phyloP scores from a whole-genome alignment of 2,329 filamentous ascomycete species.

The Mollisiaceae sp. region DNA sequence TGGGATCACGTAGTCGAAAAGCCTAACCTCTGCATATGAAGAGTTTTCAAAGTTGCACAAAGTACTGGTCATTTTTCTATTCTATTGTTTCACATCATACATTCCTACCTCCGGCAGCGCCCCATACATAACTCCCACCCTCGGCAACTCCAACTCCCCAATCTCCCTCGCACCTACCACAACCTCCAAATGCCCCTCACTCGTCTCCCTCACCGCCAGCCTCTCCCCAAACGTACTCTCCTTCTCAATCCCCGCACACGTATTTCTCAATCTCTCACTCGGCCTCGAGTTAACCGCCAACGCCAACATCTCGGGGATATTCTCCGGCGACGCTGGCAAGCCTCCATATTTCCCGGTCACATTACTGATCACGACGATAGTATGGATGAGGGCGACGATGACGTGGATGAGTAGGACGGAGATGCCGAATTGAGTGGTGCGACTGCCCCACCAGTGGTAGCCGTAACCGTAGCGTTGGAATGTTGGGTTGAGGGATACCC shows the following conservation, averaged over 20 bases:
- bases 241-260: constrained; percentile 10
- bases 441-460: constrained; percentile 3
- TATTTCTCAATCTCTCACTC: constrained; percentile 15
- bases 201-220: constrained; percentile 11
- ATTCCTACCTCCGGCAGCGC: neutral
- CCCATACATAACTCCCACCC: constrained; percentile 5
- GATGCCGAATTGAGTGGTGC: constrained; percentile 12
- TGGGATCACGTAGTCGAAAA: too few relatives aligned
- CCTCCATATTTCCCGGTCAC: constrained; percentile 1
- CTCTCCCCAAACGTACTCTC: neutral
- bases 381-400: neutral
- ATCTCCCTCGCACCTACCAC: constrained; percentile 10
- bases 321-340: neutral
- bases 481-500: constrained; percentile 3
- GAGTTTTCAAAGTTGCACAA: too few relatives aligned
- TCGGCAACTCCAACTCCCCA: neutral
- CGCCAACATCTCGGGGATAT: constrained; percentile 11
- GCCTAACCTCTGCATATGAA: too few relatives aligned
- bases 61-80: neutral
- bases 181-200: constrained; percentile 15
- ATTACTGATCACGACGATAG: neutral
- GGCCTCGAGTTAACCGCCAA: constrained; percentile 8
- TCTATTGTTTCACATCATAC: neutral
- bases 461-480: constrained; percentile 12
- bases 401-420: constrained; percentile 12